Base-by-base conservation (phyloP, 1,139 yeast genomes). In the Kodamaea fungicola region DNA sequence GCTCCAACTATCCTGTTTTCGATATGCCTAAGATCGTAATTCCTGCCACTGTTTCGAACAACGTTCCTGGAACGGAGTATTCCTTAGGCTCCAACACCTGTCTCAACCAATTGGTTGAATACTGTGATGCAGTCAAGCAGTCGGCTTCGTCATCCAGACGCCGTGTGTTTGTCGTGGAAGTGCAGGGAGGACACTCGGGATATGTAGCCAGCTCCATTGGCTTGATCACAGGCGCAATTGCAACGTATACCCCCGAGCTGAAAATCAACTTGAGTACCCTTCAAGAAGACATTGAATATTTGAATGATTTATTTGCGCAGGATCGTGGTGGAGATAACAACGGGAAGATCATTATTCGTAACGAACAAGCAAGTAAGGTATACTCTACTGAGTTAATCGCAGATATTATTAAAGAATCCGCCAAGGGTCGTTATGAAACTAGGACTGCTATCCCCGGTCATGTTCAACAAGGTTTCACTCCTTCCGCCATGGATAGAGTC, bases 401-500 rank as follows among this genome's bases (percentile, higher is more conserved):
- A 23, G 82, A 86, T 42, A 87, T 92, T 45, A 80, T 90, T 52
- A 78, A 80, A 47, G 83, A 84, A 46, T 92, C 88, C 52, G 78
- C 89, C 30, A 68, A 76, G 35, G 83, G 85, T 35, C 72, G 75
- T 44, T 92, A 89, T 56, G 97, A 90, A 54, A 86, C 95, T 12
- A 83, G 95, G 62, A 89, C 96, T 4, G 98, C 98, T 10, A 82
- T 90, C 39, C 98, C 98, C 8, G 98, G 98, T 22, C 98, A 92
- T 57, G 95, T 89, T 37, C 98, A 92, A 71, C 98, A 92, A 64
- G 98, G 98, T 61, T 96, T 95, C 42, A 78, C 81, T 38, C 98
- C 98, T 29, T 85, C 97, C 3, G 88, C 97, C 6, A 86, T 89
- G 62, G 98, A 92, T 62, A 80, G 97, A 64, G 85, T 90, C 13